Conservation (phyloP, 495 filamentous ascomycete genomes). For the Alectoria sarmentosa region DNA sequence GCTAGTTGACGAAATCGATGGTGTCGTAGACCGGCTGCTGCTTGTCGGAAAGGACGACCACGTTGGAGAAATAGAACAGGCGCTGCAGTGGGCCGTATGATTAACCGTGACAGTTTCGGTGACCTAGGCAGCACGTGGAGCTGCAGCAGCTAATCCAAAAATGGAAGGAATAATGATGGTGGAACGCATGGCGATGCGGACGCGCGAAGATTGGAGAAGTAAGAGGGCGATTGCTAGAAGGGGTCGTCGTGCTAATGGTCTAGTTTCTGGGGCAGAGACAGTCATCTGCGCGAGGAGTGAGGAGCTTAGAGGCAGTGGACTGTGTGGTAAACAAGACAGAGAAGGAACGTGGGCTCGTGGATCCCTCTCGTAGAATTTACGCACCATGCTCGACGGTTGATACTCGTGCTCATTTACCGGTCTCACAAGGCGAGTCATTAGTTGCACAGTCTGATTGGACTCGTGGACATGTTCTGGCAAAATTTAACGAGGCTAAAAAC, state of each 20-base stretch:
- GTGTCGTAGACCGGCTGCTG: neutral
- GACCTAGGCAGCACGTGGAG: neutral
- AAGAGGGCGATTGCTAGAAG: neutral
- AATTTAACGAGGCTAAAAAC: neutral
- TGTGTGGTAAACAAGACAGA: neutral
- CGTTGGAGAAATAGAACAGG: neutral
- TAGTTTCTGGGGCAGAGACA: neutral
- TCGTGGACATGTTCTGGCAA: neutral
- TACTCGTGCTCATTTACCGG: neutral
- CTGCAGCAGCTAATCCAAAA: neutral
- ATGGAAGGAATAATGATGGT: neutral
- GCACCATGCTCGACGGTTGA: neutral
- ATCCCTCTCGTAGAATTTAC: neutral
- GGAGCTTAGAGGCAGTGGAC: neutral
- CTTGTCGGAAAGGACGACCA: neutral
- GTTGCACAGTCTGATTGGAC: neutral
- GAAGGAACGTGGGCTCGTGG: neutral
- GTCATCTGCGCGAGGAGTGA: neutral
- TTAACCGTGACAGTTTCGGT: slow-evolving; percentile 1
- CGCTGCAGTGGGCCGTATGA: neutral
- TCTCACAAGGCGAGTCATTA: neutral
- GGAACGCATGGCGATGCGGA: neutral
- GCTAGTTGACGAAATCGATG: neutral
- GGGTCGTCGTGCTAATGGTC: neutral
- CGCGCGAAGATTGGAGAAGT: neutral